A percentile compares a stretch with the other conserved stretches of the same genome.
phyloP scores from a whole-genome alignment of 768 basidiomycete species.

The Gyrodon lividus region DNA sequence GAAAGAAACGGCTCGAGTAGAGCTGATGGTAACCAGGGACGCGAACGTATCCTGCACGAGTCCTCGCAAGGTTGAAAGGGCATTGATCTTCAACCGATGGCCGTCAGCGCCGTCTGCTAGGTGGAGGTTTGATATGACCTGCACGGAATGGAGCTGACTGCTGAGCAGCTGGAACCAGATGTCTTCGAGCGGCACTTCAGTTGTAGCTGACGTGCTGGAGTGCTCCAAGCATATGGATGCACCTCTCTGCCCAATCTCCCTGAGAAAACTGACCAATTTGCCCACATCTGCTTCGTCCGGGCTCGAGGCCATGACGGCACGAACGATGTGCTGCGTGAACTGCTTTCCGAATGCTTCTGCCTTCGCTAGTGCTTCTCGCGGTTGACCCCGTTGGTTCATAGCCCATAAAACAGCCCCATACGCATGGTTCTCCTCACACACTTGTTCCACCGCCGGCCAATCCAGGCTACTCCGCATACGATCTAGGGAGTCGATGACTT shows the following conservation, averaged over 20 bases:
- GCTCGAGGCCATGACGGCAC: constrained; percentile 30
- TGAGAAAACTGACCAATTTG: constrained; percentile 47
- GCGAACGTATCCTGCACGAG: constrained; percentile 85
- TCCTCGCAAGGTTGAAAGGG: constrained; percentile 55
- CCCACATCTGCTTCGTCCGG: constrained; percentile 25
- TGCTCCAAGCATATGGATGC: constrained; percentile 69
- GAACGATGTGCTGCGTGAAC: constrained; percentile 46
- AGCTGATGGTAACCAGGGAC: constrained; percentile 79
- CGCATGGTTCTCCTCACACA: constrained; percentile 65
- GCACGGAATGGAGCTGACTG: constrained; percentile 79
- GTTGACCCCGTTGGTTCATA: constrained; percentile 59
- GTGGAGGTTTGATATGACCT: constrained; percentile 54
- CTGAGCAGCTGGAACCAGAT: constrained; percentile 87
- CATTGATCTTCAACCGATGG: constrained; percentile 20
- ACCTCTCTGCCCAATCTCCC: constrained; percentile 58
- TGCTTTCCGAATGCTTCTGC: constrained; percentile 57
- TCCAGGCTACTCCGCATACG: constrained; percentile 53
- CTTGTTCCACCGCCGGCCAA: constrained; percentile 50
- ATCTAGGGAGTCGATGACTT: constrained; percentile 62
- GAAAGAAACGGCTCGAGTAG: constrained; percentile 80
- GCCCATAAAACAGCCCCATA: constrained; percentile 85
- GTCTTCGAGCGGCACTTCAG: constrained; percentile 62
- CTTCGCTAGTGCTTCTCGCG: constrained; percentile 63
- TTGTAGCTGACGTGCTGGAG: constrained; percentile 45
- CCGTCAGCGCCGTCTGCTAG: constrained; percentile 20